Percentiles rank a stretch among this genome's conserved stretches.
phyloP scores from a whole-genome alignment of 1,284 basidiomycete genomes.

The Vanrija sp. region DNA sequence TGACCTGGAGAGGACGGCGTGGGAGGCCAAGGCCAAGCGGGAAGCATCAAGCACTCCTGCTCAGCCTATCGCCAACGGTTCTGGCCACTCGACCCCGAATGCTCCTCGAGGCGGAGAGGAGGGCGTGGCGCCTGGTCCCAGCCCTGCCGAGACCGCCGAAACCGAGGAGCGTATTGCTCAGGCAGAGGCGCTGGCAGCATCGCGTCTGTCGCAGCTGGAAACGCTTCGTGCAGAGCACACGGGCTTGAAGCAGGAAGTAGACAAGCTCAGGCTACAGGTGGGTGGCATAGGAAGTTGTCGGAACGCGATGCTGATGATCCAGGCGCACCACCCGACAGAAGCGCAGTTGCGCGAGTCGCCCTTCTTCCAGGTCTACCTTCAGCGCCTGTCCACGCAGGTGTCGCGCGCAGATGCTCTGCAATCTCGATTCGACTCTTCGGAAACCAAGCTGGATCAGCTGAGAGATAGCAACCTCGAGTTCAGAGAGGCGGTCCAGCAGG shows the following conservation, averaged over 20 bases:
- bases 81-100: slow-evolving; percentile 54
- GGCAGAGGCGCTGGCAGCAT: slow-evolving; percentile 30
- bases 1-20: slow-evolving; percentile 52
- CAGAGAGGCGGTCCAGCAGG: slow-evolving; percentile 33
- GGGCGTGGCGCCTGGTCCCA: neutral
- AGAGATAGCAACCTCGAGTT: slow-evolving; percentile 37
- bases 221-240: slow-evolving; percentile 28
- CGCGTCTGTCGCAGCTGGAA: slow-evolving; percentile 31
- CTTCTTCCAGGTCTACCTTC: slow-evolving; percentile 44
- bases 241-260: slow-evolving; percentile 33
- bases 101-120: slow-evolving; percentile 13
- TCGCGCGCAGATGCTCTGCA: slow-evolving; percentile 34
- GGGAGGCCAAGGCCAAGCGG: slow-evolving; percentile 30
- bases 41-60: slow-evolving; percentile 18
- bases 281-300: slow-evolving; percentile 2
- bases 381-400: slow-evolving; percentile 31
- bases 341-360: slow-evolving; percentile 33
- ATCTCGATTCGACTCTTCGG: slow-evolving; percentile 26
- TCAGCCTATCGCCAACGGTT: slow-evolving; percentile 55
- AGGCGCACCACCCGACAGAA: slow-evolving; percentile 39
- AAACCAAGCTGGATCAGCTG: slow-evolving; percentile 36
- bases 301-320: slow-evolving; percentile 4
- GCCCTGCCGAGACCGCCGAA: neutral
- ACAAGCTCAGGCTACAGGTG: slow-evolving; percentile 29
- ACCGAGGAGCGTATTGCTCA: slow-evolving; percentile 29